Evolutionary conservation across 345 rosid genomes (phyloP).

Genomic region (Gossypium stocksii): DNA sequence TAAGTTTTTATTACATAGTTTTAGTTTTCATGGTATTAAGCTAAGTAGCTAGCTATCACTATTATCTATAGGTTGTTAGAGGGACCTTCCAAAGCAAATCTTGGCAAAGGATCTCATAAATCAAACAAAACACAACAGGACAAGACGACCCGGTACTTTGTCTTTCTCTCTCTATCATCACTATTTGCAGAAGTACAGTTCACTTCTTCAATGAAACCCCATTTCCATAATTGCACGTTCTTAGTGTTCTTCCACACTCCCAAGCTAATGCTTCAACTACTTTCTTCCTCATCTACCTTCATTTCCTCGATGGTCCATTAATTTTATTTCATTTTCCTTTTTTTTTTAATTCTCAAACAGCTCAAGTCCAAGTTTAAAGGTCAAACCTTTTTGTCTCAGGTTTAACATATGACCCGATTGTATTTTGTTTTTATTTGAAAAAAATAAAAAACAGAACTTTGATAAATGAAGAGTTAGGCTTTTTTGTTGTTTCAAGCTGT

Average conservation of each 20-base stretch:
- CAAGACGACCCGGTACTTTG: not conserved
- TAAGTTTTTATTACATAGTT: not conserved
- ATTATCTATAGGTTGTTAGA: not conserved
- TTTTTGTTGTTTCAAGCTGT: not conserved
- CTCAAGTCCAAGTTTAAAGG: not conserved
- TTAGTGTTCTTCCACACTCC: not conserved
- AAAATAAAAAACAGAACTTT: not conserved
- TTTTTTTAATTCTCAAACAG: not conserved
- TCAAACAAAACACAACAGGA: constrained; percentile 6
- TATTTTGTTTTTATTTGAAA: not conserved
- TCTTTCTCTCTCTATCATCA: constrained; percentile 1
- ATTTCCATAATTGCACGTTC: not conserved
- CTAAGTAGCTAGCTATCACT: not conserved
- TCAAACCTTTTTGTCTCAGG: constrained; percentile 10
- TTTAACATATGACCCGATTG: not conserved
- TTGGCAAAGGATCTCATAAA: constrained; percentile 7
- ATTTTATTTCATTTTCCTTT: not conserved
- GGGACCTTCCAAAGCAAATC: not conserved
- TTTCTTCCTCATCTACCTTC: constrained; percentile 5
- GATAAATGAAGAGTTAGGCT: not conserved
- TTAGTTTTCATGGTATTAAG: not conserved
- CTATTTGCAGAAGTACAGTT: not conserved
- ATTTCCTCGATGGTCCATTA: not conserved
- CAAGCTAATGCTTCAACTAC: not conserved
- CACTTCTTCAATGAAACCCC: not conserved